Evolutionary conservation across 164 flowering plant species (phyloP), one percentile per base, ranked within the genome.

Genomic region (Piper betle): DNA sequence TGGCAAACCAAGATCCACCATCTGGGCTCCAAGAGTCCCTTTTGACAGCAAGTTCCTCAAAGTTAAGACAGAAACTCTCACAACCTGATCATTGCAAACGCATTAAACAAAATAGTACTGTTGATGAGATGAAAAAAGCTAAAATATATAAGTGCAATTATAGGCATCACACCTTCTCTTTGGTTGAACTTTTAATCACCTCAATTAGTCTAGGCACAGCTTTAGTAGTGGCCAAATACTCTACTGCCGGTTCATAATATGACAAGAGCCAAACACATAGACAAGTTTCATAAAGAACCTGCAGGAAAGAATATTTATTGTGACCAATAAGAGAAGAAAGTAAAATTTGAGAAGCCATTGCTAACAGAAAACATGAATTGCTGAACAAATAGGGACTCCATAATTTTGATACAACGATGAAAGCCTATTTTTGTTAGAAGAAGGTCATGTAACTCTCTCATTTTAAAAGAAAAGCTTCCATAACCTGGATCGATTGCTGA

Each of bases 201-300:
- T 91, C 99, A 15, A 81, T 65, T 53, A 94, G 72, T 48, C 86
- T 84, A 33, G 91, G 95, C 59, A 94, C 71, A 60, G 82, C 54
- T 71, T 89, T 82, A 41, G 99, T 81, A 62, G 96, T 84, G 46
- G 91, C 95, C 76, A 94, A 70, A 73, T 73, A 87, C 54, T 91
- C 93, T 39, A 90, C 64, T 43, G 99, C 99, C 64, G 97, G 97
- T 62, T 94, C 97, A 73, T 80, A 85, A 73, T 74, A 94, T 17
- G 99, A 94, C 71, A 94, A 73, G 41, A 94, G 93, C 99, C 99
- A 94, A 38, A 93, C 68, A 62, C 99, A 91, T 40, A 94, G 95
- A 69, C 97, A 94, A 53, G 96, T 84, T 76, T 94, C 99, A 67
- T 94, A 94, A 8, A 94, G 96, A 63, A 94, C 89, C 99, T 94